Percentiles rank a stretch among this genome's conserved stretches.
Conservation (phyloP, 805 yeast genomes). For the Metschnikowia borealis region DNA sequence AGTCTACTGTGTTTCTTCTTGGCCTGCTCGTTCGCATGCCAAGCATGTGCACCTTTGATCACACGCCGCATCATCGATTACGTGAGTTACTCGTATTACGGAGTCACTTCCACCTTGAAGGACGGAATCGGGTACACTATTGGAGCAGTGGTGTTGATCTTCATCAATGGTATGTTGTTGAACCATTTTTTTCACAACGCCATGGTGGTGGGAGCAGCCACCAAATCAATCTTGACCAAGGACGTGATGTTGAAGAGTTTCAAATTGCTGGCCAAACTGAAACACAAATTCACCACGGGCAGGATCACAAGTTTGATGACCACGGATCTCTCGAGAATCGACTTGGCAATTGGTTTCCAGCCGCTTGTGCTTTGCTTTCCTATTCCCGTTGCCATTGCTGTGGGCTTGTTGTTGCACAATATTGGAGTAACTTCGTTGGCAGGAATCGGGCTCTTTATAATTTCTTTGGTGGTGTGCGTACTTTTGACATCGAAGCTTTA, state of each 20-base stretch:
- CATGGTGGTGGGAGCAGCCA: conserved; percentile 41
- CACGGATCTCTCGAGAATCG: conserved; percentile 42
- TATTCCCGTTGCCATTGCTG: conserved; percentile 38
- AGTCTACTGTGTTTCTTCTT: conserved; percentile 38
- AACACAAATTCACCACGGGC: conserved; percentile 35
- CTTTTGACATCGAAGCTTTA: conserved; percentile 33
- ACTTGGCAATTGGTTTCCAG: conserved; percentile 42
- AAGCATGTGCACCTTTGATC: conserved; percentile 61
- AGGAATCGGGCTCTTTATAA: conserved; percentile 39
- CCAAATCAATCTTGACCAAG: conserved; percentile 39
- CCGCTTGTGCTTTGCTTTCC: conserved; percentile 42
- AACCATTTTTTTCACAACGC: conserved; percentile 42
- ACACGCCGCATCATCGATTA: conserved; percentile 61
- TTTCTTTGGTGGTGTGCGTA: conserved; percentile 34
- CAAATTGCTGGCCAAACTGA: conserved; percentile 30
- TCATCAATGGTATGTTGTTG: conserved; percentile 34
- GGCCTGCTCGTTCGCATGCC: conserved; percentile 43
- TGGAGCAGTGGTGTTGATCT: conserved; percentile 58
- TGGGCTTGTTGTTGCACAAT: conserved; percentile 31
- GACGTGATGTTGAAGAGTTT: conserved; percentile 38
- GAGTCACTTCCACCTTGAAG: conserved; percentile 41
- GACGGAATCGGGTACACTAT: conserved; percentile 74
- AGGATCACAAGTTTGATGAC: conserved; percentile 39
- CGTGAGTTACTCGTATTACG: conserved; percentile 49
- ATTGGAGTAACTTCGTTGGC: conserved; percentile 39